These are phyloP conservation scores for Pseudogymnoascus sp. DNA, from an alignment of 2,329 filamentous ascomycete genomes.

Conservation along the genomic window DNA sequence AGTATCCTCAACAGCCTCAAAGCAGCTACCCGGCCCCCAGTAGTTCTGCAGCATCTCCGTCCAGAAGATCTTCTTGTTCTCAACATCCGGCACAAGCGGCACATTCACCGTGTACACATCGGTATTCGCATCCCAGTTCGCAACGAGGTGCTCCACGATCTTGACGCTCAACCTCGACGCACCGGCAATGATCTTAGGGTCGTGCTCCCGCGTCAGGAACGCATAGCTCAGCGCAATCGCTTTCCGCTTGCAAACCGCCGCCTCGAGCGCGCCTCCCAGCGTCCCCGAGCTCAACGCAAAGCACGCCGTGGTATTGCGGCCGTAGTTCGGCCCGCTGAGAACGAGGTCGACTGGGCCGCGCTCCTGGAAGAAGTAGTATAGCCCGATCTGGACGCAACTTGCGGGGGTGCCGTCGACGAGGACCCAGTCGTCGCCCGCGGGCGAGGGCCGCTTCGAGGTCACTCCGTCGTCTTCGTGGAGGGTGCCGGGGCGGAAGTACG, in stretches of 20 bases:
- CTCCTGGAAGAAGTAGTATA: conserved; percentile 71
- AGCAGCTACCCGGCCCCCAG: conserved; percentile 80
- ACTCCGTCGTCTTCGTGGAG: conserved; percentile 58
- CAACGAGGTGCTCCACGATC: conserved; percentile 70
- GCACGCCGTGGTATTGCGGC: conserved; percentile 71
- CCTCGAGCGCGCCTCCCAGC: conserved; percentile 69
- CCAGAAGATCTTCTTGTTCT: conserved; percentile 65
- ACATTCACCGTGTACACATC: conserved; percentile 92
- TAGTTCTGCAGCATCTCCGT: conserved; percentile 84
- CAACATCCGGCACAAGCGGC: conserved; percentile 70
- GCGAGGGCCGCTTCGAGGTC: conserved; percentile 49
- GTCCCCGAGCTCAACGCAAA: conserved; percentile 74
- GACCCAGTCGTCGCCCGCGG: conserved; percentile 66
- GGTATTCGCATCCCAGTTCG: conserved; percentile 64
- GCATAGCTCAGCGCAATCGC: conserved; percentile 84
- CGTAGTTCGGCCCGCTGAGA: conserved; percentile 74
- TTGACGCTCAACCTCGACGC: conserved; percentile 67
- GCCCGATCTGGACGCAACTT: conserved; percentile 71
- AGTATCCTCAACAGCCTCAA: conserved; percentile 66
- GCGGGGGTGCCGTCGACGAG: conserved; percentile 75
- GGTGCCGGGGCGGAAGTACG: conserved; percentile 67
- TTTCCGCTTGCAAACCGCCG: conserved; percentile 58
- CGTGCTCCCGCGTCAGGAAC: conserved; percentile 79
- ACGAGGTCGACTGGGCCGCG: conserved; percentile 67
- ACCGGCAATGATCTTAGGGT: conserved; percentile 69